Percentiles rank a stretch among this genome's conserved stretches.
phyloP scores from a whole-genome alignment of 495 filamentous ascomycete genomes.

The Schizothecium vesticola region DNA sequence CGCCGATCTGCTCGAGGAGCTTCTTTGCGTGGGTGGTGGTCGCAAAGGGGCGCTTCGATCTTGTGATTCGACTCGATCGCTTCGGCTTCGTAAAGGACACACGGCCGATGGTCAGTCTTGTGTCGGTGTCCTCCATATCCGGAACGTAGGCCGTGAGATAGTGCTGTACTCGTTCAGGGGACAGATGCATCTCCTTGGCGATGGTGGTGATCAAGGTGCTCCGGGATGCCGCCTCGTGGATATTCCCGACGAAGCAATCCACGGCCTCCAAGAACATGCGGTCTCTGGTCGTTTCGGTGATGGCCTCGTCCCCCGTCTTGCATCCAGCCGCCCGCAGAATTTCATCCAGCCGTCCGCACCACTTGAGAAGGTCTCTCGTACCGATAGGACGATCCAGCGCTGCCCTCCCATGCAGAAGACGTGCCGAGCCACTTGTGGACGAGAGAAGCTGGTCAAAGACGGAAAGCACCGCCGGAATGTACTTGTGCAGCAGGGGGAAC shows the following conservation, averaged over 20 bases:
- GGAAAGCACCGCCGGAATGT: slow-evolving; percentile 64
- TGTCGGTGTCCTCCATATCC: slow-evolving; percentile 52
- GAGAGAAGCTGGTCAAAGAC: slow-evolving; percentile 66
- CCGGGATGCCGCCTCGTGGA: slow-evolving; percentile 61
- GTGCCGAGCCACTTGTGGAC: slow-evolving; percentile 44
- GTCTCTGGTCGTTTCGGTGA: slow-evolving; percentile 66
- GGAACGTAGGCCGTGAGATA: slow-evolving; percentile 65
- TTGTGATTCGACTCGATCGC: slow-evolving; percentile 36
- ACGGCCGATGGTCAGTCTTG: slow-evolving; percentile 61
- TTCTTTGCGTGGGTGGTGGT: slow-evolving; percentile 65
- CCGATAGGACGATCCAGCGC: slow-evolving; percentile 56
- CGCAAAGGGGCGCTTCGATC: slow-evolving; percentile 57
- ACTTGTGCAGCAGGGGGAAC: slow-evolving; percentile 63
- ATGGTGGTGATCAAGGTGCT: slow-evolving; percentile 59
- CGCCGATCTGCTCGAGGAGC: slow-evolving; percentile 77
- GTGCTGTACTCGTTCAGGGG: slow-evolving; percentile 68
- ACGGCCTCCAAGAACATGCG: slow-evolving; percentile 85
- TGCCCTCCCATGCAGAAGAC: slow-evolving; percentile 50
- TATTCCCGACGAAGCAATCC: slow-evolving; percentile 78
- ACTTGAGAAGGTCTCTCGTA: slow-evolving; percentile 82
- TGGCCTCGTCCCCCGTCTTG: slow-evolving; percentile 67
- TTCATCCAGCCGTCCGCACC: slow-evolving; percentile 68
- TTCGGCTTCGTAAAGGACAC: slow-evolving; percentile 49
- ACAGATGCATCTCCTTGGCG: slow-evolving; percentile 78
- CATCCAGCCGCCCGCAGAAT: slow-evolving; percentile 54